phyloP scores from a whole-genome alignment of 495 filamentous ascomycete genomes.

The Podospora pseudoanserina region DNA sequence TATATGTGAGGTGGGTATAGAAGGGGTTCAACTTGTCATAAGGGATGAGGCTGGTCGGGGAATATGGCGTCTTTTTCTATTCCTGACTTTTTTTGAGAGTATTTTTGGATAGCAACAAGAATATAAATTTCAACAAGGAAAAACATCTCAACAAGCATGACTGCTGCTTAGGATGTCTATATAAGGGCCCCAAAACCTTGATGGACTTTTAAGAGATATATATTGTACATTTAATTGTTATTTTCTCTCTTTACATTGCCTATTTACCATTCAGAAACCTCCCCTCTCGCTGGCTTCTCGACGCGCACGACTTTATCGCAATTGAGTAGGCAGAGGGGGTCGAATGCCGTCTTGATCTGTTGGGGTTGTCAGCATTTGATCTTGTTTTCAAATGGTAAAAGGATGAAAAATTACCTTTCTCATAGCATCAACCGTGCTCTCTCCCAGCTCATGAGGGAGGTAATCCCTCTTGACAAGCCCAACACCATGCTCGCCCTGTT shows the following conservation, averaged over 20 bases:
- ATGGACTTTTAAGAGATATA: not conserved
- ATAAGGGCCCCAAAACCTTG: too few relatives aligned
- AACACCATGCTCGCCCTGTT: constrained; percentile 71
- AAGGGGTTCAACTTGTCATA: not conserved
- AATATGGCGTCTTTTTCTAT: not conserved
- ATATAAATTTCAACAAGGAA: not conserved
- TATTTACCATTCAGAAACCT: constrained; percentile 49
- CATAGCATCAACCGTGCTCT: constrained; percentile 73
- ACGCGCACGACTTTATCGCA: constrained; percentile 75
- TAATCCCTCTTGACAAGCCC: constrained; percentile 81
- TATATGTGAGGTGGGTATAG: not conserved
- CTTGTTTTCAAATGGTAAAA: not conserved
- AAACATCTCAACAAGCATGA: too few relatives aligned
- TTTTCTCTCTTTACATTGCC: too few relatives aligned
- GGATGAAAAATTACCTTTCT: constrained; percentile 53
- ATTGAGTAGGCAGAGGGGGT: constrained; percentile 74
- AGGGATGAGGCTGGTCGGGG: not conserved
- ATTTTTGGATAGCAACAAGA: not conserved
- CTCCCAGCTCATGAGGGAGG: constrained; percentile 67
- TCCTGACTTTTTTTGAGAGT: not conserved
- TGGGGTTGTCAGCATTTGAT: constrained; percentile 11
- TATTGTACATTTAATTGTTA: not conserved
- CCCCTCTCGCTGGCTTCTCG: constrained; percentile 49
- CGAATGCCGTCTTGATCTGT: constrained; percentile 66
- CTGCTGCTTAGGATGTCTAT: too few relatives aligned